Evolutionary conservation across 2,329 filamentous ascomycete genomes (phyloP), one percentile per base, ranked within the genome.

Genomic region (Fusarium pseudonygamai): DNA sequence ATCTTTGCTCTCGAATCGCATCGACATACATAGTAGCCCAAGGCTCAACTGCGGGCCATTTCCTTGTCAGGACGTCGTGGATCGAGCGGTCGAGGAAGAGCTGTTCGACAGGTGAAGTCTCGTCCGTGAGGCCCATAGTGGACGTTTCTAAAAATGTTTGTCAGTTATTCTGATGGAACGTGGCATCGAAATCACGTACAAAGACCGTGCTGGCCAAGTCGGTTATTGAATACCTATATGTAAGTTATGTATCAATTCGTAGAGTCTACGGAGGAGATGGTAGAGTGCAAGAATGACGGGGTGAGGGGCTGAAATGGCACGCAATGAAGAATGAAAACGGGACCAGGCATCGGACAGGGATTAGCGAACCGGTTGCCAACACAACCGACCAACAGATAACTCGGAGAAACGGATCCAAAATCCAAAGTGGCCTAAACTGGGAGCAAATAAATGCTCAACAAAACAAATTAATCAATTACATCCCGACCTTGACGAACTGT

Each of bases 221-320:
- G 1, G n/a, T 26, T 18, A 5, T 18, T 7, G 11, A 11, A 43
- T 18, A 2, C 1, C 2, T 1, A 6, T 26, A 5, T 18, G 1
- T 0, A 28, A 7, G 18, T 22, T 28, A 0, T 46, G 3, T 28
- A 28, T 0, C 0, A 15, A 22, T 22, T 3, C 18, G 18, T 1
- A 46, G 7, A 14, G 1, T 11, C 18, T 28, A 46, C 3, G 9
- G 6, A 28, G 18, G 12, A 28, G 12, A 28, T 3, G 6, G 7
- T 10, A 10, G 8, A 22, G 1, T 11, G 26, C 1, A 46, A 46
- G 26, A 14, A 22, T 28, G 18, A 20, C 12, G 8, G 8, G 13
- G 4, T 28, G 24, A 6, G 18, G 24, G 43, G 18, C 4, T 22
- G 18, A 46, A 28, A 46, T 46, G 18, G 13, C 5, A 28, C 43